A percentile compares a stretch with the other conserved stretches of the same genome.
Evolutionary conservation across 2,329 filamentous ascomycete species (phyloP).

Genomic region (Aureobasidium zeae): DNA sequence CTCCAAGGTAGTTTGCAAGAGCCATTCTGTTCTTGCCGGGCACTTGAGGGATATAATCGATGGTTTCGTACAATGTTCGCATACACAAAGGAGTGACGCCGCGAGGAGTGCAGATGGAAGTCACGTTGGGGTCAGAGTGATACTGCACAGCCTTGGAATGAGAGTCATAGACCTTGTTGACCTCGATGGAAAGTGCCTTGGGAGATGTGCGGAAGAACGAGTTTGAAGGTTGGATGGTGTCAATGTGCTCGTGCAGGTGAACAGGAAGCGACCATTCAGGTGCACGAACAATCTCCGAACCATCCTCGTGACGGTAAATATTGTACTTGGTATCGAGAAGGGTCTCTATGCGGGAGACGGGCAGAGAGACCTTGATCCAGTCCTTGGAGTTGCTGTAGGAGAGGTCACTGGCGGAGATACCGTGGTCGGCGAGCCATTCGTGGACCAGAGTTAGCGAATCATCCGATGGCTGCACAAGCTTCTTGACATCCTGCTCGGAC

Average conservation of each 20-base stretch:
- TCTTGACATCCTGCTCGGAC: constrained; percentile 42
- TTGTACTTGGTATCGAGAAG: constrained; percentile 46
- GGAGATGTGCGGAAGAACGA: constrained; percentile 44
- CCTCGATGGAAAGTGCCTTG: constrained; percentile 22
- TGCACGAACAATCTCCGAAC: constrained; percentile 43
- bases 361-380: constrained; percentile 47
- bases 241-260: constrained; percentile 50
- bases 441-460: constrained; percentile 45
- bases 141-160: constrained; percentile 8
- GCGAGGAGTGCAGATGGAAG: constrained; percentile 41
- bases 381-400: constrained; percentile 47
- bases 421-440: constrained; percentile 48
- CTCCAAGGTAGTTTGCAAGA: constrained; percentile 40
- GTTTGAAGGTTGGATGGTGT: constrained; percentile 52
- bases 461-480: constrained; percentile 45
- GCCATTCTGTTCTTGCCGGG: constrained; percentile 36
- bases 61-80: constrained; percentile 45
- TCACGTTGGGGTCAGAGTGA: constrained; percentile 25
- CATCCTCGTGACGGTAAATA: constrained; percentile 44
- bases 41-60: constrained; percentile 42
- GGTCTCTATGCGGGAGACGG: constrained; percentile 43
- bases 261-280: constrained; percentile 49
- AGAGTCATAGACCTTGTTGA: constrained; percentile 19
- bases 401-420: constrained; percentile 34
- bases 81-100: constrained; percentile 47